Evolutionary conservation across 1,284 basidiomycete genomes (phyloP), one percentile per base, ranked within the genome.

Genomic region (Sporisorium graminicola): DNA sequence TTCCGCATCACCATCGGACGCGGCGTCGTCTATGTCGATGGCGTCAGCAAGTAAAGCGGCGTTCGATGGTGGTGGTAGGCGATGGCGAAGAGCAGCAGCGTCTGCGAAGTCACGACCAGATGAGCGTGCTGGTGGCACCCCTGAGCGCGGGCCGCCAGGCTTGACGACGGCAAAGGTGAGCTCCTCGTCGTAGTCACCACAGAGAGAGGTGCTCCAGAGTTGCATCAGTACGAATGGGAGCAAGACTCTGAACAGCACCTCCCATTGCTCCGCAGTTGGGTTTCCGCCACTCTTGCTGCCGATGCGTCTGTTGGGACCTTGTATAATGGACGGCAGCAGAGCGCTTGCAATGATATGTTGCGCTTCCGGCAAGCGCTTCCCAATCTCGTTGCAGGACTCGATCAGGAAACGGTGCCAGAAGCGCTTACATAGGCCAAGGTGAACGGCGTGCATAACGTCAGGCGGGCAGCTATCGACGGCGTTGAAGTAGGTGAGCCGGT

Each of bases 401-500:
- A 61, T 27, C 2, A 61, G 59, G 9, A 61, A 54, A 12, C 14
- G 6, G 20, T 61, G 59, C 14, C n/a, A 61, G 51, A 61, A 61
- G 6, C 51, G 27, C 33, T 61, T 61, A 51, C 59, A 61, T 18
- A 61, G 29, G 10, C 59, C 59, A 26, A 61, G 59, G 42, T 53
- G 49, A 7, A 61, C 20, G 8, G 59, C 59, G 24, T 61, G 59
- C 59, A 61, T 61, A 3, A 22, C 16, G 31, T 61, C 51, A 20
- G 51, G 50, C 2, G 51, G 59, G 27, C 50, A 53, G 26, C 16
- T 44, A 8, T 16, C 6, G 5, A n/a, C 35, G 5, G 35, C 33
- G 6, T n/a, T 26, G 50, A 60, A 60, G 49, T 60, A 60, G 14
- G 18, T n/a, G 16, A 59, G 58, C 58, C 42, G n/a, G 22, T 59